phyloP scores from a whole-genome alignment of 257 asterid species.

The Fraxinus quadrangulata region DNA sequence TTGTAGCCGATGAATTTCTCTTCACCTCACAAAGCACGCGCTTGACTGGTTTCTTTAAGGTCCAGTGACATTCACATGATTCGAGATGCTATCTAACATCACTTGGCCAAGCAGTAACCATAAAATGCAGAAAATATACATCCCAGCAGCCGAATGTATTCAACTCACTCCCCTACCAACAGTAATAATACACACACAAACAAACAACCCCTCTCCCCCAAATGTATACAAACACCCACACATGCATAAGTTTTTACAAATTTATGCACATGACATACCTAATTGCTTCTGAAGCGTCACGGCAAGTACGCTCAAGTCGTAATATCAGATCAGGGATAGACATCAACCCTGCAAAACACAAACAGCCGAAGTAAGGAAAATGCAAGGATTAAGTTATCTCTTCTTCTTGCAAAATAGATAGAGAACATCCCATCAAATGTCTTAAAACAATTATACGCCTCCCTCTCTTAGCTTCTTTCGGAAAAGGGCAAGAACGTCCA shows the following conservation, averaged over 20 bases:
- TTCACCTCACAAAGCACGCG: constrained; percentile 3
- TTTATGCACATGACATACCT: constrained; percentile 49
- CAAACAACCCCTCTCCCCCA: too few species aligned
- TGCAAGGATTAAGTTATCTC: constrained; percentile 5
- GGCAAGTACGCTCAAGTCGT: constrained; percentile 85
- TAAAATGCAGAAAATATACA: background rate
- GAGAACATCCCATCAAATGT: constrained; percentile 10
- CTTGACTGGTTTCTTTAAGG: background rate
- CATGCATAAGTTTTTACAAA: background rate
- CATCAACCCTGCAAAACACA: constrained; percentile 73
- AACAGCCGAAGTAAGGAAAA: constrained; percentile 19
- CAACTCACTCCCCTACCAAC: background rate
- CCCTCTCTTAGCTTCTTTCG: background rate
- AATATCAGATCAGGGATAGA: constrained; percentile 80
- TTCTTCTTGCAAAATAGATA: constrained; percentile 17
- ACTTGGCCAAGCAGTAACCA: background rate
- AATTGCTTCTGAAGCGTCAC: constrained; percentile 79
- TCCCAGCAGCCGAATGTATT: background rate
- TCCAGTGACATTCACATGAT: constrained; percentile 6
- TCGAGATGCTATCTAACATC: constrained; percentile 11
- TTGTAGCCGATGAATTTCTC: background rate
- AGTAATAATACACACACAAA: background rate
- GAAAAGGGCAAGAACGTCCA: background rate
- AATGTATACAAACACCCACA: background rate
- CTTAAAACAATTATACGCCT: background rate